Conservation (phyloP, 441 rosid species). For the Rhodomyrtus psidioides region DNA sequence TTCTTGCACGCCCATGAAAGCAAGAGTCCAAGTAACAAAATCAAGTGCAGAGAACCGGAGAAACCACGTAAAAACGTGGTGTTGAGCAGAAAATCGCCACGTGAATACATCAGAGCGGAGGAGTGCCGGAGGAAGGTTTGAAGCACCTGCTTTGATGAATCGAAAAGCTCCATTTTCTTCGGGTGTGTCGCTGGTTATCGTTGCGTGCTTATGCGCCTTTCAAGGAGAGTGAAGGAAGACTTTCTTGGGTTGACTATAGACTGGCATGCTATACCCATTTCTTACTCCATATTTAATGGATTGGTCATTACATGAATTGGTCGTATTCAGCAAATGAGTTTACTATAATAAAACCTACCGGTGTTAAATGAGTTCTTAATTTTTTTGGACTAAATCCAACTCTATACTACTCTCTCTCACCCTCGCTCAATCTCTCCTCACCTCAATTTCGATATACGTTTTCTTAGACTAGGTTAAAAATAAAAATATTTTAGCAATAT, state of each 20-base stretch:
- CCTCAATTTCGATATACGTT: no score
- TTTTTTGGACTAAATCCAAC: no score
- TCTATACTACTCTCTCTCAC: no score
- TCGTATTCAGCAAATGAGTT: no score
- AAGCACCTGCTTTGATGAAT: conserved; percentile 16
- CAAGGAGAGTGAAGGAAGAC: neutral
- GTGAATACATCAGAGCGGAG: conserved; percentile 19
- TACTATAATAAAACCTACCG: no score
- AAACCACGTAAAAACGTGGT: conserved; percentile 38
- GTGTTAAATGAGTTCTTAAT: no score
- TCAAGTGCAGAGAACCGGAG: conserved; percentile 43
- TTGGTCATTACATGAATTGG: no score
- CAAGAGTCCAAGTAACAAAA: conserved; percentile 39
- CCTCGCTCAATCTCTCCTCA: no score
- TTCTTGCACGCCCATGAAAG: conserved; percentile 33
- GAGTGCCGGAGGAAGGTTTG: conserved; percentile 11
- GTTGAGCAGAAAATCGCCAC: conserved; percentile 28
- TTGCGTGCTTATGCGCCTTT: neutral
- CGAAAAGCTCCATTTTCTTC: conserved; percentile 7
- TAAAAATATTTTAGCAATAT: no score
- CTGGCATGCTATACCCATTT: no score
- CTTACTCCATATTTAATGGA: no score
- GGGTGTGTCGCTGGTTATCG: neutral
- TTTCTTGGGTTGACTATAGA: neutral
- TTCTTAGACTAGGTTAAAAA: no score